Percentiles rank a stretch among this genome's conserved stretches.
Evolutionary conservation across 495 filamentous ascomycete genomes (phyloP).

Genomic region (Neurospora sp.): DNA sequence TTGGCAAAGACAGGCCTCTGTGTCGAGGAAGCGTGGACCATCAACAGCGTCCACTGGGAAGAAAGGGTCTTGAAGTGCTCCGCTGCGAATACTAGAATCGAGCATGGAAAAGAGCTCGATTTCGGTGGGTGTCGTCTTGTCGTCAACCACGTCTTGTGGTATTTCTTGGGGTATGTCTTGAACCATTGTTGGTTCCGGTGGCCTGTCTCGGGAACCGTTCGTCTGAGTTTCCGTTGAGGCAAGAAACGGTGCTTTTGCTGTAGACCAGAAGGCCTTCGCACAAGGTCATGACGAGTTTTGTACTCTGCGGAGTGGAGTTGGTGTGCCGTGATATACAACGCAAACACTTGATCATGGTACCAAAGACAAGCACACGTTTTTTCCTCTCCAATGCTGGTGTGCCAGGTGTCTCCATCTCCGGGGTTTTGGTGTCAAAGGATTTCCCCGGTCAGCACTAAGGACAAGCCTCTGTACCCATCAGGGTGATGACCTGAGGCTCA

Average conservation of each 20-base stretch:
- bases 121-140: neutral
- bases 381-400: neutral
- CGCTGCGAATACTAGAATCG: neutral
- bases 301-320: neutral
- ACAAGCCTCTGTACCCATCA: neutral
- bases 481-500: neutral
- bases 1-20: conserved; percentile 28
- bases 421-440: neutral
- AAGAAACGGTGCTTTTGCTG: neutral
- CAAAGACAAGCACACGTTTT: neutral
- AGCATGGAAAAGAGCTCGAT: neutral
- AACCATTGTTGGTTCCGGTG: neutral
- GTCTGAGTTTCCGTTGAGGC: neutral
- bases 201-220: neutral
- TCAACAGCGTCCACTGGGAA: conserved; percentile 11
- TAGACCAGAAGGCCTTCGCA: neutral
- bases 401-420: neutral
- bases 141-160: neutral
- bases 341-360: neutral
- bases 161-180: neutral
- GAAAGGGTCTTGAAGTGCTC: conserved; percentile 21
- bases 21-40: conserved; percentile 32
- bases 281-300: neutral
- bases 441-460: neutral
- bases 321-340: neutral